Evolutionary conservation across 495 filamentous ascomycete species (phyloP).

Genomic region (Tuber aestivum): DNA sequence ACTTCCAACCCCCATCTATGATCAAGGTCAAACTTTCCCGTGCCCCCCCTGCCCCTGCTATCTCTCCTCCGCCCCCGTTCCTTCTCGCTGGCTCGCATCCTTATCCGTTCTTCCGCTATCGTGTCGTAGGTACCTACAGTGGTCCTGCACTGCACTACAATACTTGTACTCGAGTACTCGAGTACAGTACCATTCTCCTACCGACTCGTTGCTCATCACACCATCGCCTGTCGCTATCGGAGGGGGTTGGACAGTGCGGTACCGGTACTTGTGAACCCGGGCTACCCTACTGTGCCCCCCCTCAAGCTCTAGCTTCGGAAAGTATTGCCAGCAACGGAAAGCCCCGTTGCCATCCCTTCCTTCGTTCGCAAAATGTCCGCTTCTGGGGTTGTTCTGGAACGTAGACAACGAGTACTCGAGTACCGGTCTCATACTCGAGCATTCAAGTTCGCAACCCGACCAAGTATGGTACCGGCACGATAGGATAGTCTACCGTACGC

Average conservation of each 20-base stretch:
- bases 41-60: background rate
- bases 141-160: background rate
- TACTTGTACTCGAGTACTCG: no score
- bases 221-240: background rate
- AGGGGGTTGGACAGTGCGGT: background rate
- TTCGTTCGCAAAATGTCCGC: background rate
- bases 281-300: background rate
- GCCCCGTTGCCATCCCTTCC: background rate
- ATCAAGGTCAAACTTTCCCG: background rate
- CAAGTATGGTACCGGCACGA: background rate
- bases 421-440: no score
- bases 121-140: background rate
- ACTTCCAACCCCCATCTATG: background rate
- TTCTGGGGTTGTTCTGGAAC: background rate
- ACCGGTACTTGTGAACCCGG: background rate
- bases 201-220: background rate
- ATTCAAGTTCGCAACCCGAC: background rate
- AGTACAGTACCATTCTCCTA: background rate
- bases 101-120: background rate
- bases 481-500: no score
- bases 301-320: background rate
- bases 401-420: no score
- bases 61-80: no score
- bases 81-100: background rate
- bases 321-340: background rate